Evolutionary conservation across 495 filamentous ascomycete species (phyloP), one percentile per base, ranked within the genome.

Genomic region (Xylaria telfairii): DNA sequence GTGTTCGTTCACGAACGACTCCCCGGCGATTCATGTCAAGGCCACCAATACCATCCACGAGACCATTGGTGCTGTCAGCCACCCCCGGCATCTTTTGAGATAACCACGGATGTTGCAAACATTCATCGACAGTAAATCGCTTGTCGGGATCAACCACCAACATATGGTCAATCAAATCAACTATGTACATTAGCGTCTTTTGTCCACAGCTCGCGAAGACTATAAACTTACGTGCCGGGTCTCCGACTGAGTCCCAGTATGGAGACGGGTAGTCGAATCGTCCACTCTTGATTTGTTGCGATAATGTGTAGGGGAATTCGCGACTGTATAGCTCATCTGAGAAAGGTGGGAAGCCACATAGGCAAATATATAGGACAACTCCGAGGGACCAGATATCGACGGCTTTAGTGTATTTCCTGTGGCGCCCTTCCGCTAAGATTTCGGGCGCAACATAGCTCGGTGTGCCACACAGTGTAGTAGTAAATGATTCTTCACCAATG

Each of bases 361-460:
- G 89, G 77, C 95, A 98, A 73, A 99, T 98, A 80, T 99, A 99
- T 26, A 99, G 88, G n/a, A 98, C 96, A 12, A 99, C 96, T 15
- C 96, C 96, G 19, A 98, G 88, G 0, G 94, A 97, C 96, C 96
- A 99, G 63, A 98, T 86, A 80, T 99, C 96, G 32, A 98, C 96
- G 17, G 95, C 95, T 72, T 93, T 94, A 44, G 93, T 96, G 80
- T 99, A 99, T 76, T 91, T 91, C 59, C 96, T 90, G 59, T 92
- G 87, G 69, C 86, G 88, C 28, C 85, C 87, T 67, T 92, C 91
- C 73, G 93, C 90, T 13, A 99, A 83, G 65, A 99, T 98, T 76
- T 99, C 96, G 2, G 96, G 96, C 0, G 96, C 96, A 72, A 98
- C 96, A 79, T 99, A 92, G 78, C 93, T 96, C 56, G 96, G 96